A percentile compares a stretch with the other conserved stretches of the same genome.
Conservation (phyloP, 805 yeast genomes). For the Yamadazyma ubonensis region DNA sequence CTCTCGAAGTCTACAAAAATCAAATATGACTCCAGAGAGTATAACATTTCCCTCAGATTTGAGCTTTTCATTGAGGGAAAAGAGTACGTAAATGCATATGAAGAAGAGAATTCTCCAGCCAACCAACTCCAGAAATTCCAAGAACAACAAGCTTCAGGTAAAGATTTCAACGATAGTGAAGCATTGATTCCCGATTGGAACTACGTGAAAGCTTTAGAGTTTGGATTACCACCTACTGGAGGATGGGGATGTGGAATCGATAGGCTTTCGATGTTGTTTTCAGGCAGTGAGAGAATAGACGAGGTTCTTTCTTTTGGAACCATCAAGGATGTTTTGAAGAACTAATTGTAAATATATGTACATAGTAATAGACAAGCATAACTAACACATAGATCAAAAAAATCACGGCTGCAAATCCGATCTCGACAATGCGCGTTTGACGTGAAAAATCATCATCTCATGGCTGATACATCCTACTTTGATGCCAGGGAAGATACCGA, state of each 20-base stretch:
- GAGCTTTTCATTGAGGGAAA: conserved; percentile 78
- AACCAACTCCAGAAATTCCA: conserved; percentile 64
- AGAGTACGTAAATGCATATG: conserved; percentile 91
- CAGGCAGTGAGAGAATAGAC: conserved; percentile 65
- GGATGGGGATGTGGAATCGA: conserved; percentile 98
- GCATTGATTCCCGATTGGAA: conserved; percentile 67
- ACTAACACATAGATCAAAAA: neutral
- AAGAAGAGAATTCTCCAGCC: conserved; percentile 89
- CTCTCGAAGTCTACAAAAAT: conserved; percentile 64
- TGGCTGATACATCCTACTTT: conserved; percentile 21
- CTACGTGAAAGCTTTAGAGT: conserved; percentile 77
- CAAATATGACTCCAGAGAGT: conserved; percentile 27
- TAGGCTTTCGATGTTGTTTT: conserved; percentile 75
- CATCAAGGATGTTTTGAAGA: conserved; percentile 65
- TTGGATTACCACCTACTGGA: conserved; percentile 96
- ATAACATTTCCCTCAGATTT: conserved; percentile 63
- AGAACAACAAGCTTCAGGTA: conserved; percentile 52
- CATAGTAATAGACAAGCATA: neutral
- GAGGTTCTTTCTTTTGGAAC: conserved; percentile 75
- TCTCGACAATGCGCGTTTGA: conserved; percentile 3
- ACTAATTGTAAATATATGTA: conserved; percentile 28
- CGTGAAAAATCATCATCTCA: conserved; percentile 1
- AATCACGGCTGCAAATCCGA: neutral
- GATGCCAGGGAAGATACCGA: conserved; percentile 46
- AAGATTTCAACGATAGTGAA: conserved; percentile 55